These are phyloP conservation scores for Coniochaeta sp. DNA, from an alignment of 2,329 filamentous ascomycete genomes.

Conservation along the genomic window DNA sequence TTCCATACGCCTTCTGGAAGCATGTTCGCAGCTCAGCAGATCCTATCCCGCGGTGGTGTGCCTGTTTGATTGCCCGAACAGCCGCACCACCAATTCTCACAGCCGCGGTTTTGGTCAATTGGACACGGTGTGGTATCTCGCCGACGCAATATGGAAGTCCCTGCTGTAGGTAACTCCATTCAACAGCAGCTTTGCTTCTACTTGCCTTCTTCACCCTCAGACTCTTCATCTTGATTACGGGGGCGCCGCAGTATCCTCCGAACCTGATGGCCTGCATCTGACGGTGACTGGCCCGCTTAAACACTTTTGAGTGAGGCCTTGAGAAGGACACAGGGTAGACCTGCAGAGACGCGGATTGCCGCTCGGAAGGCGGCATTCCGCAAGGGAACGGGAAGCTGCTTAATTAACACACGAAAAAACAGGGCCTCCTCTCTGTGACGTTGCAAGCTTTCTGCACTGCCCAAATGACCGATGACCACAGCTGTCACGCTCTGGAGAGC, in stretches of 20 bases:
- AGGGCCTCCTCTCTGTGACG: background rate
- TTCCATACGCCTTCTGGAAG: constrained; percentile 19
- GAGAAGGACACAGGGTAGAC: background rate
- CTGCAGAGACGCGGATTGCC: constrained; percentile 2
- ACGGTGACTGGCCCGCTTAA: too few relatives aligned
- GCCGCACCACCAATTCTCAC: constrained; percentile 14
- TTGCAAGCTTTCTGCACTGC: background rate
- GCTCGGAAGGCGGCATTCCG: constrained; percentile 15
- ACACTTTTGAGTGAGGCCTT: too few relatives aligned
- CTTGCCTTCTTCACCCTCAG: too few relatives aligned
- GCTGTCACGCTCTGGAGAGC: constrained; percentile 1
- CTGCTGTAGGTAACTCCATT: too few relatives aligned
- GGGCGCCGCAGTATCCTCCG: too few relatives aligned
- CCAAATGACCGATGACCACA: background rate
- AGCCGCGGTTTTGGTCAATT: constrained; percentile 2
- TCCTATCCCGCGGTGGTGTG: constrained; percentile 6
- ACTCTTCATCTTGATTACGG: too few relatives aligned
- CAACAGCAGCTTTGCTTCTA: too few relatives aligned
- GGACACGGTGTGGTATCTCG: constrained; percentile 6
- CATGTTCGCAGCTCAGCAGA: constrained; percentile 15
- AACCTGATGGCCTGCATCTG: too few relatives aligned
- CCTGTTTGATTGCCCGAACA: constrained; percentile 23
- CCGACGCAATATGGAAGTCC: constrained; percentile 3
- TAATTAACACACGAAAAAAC: constrained; percentile 5
- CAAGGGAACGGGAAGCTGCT: constrained; percentile 8